phyloP scores from a whole-genome alignment of 768 basidiomycete genomes.

The Floccularia luteovirens region DNA sequence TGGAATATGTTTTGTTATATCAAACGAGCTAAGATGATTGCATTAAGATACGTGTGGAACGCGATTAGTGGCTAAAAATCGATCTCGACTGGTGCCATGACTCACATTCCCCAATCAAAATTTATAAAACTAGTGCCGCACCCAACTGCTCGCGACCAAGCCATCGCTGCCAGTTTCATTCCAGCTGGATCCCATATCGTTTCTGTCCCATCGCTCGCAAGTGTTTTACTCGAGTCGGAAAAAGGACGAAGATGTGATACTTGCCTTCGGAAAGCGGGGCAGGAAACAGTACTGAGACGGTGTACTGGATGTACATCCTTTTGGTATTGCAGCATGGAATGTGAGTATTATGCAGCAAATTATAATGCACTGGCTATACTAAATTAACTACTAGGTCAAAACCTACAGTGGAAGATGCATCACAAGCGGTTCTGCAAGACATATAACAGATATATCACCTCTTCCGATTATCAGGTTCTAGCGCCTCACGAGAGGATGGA shows the following conservation, averaged over 20 bases:
- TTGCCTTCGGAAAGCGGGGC: slow-evolving; percentile 36
- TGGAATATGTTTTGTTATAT: too few species aligned
- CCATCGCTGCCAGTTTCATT: slow-evolving; percentile 30
- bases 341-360: slow-evolving; percentile 28
- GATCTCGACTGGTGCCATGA: background rate
- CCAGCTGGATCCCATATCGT: slow-evolving; percentile 43
- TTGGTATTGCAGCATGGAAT: slow-evolving; percentile 65
- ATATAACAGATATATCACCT: slow-evolving; percentile 38
- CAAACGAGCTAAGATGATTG: too few species aligned
- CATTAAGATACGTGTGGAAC: too few species aligned
- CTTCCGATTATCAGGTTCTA: slow-evolving; percentile 39
- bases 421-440: slow-evolving; percentile 67
- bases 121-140: slow-evolving; percentile 31
- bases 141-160: slow-evolving; percentile 41
- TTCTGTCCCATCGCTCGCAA: slow-evolving; percentile 33
- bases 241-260: slow-evolving; percentile 64
- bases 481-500: slow-evolving; percentile 50
- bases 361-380: slow-evolving; percentile 4
- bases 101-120: background rate
- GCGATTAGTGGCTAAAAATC: too few species aligned
- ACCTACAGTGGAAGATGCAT: slow-evolving; percentile 53
- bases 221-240: slow-evolving; percentile 42
- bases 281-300: slow-evolving; percentile 30
- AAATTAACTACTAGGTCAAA: slow-evolving; percentile 48
- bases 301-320: slow-evolving; percentile 65